phyloP scores from a whole-genome alignment of 2,329 filamentous ascomycete genomes.

The Aspergillus japonicus region DNA sequence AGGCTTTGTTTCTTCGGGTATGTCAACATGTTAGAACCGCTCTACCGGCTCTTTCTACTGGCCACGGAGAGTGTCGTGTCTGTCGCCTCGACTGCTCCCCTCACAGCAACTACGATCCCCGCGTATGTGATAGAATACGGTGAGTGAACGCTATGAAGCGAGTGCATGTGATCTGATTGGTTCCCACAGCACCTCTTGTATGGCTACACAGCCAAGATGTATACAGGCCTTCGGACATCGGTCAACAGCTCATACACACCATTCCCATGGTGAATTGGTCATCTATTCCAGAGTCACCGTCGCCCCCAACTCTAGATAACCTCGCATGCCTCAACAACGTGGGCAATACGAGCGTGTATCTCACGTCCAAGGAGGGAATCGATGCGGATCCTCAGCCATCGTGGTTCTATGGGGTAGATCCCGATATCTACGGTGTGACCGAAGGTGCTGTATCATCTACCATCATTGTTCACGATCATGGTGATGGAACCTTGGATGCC shows the following conservation, averaged over 20 bases:
- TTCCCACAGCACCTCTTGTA: conserved; percentile 48
- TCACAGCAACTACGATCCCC: conserved; percentile 34
- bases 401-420: conserved; percentile 55
- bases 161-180: conserved; percentile 4
- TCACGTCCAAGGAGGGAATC: conserved; percentile 52
- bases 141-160: conserved; percentile 20
- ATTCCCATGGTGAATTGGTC: conserved; percentile 47
- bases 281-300: conserved; percentile 36
- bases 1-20: not conserved
- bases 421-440: conserved; percentile 53
- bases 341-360: conserved; percentile 48
- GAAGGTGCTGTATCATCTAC: conserved; percentile 50
- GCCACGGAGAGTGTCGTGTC: not conserved
- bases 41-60: not conserved
- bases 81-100: not conserved
- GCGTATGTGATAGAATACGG: conserved; percentile 49
- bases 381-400: conserved; percentile 40
- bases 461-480: conserved; percentile 60
- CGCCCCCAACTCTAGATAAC: conserved; percentile 48
- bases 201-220: conserved; percentile 51
- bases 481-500: conserved; percentile 53
- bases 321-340: conserved; percentile 48
- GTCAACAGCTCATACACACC: conserved; percentile 48
- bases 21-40: not conserved
- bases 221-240: conserved; percentile 53